phyloP scores from a whole-genome alignment of 139 green algal species.

The Volvox africanus region DNA sequence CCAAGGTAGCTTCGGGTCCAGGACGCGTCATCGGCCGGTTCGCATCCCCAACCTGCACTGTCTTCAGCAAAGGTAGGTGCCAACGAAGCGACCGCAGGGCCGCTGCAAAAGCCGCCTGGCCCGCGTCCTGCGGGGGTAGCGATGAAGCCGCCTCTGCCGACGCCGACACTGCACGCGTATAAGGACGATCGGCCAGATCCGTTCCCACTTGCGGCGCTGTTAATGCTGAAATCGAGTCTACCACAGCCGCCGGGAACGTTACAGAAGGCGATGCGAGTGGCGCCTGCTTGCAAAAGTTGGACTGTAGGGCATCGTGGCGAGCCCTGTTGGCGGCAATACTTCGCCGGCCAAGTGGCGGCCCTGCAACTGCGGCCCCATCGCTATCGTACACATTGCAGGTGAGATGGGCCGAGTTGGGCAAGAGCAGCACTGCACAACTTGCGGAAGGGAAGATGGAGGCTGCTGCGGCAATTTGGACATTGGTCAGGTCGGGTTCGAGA shows the following conservation, averaged over 20 bases:
- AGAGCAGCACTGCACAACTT: neutral
- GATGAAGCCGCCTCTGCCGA: neutral
- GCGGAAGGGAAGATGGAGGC: slow-evolving; percentile 34
- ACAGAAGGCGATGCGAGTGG: neutral
- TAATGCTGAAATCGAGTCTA: neutral
- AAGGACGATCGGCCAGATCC: neutral
- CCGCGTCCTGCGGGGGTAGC: neutral
- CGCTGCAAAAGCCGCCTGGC: neutral
- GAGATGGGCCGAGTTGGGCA: slow-evolving; percentile 22
- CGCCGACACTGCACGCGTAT: neutral
- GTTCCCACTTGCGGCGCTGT: neutral
- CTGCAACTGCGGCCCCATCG: neutral
- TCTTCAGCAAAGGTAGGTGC: neutral
- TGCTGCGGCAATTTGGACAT: neutral
- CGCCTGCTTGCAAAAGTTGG: neutral
- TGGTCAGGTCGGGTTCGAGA: neutral
- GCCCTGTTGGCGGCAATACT: slow-evolving; percentile 3
- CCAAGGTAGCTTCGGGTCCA: neutral
- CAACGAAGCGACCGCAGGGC: neutral
- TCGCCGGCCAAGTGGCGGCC: neutral
- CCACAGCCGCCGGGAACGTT: neutral
- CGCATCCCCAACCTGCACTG: neutral
- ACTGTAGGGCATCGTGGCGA: neutral
- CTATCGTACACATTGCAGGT: neutral
- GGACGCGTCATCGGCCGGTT: neutral